Evolutionary conservation across 225 moss, liverwort and hornwort species (phyloP).

Genomic region (Sphagnum contortum): DNA sequence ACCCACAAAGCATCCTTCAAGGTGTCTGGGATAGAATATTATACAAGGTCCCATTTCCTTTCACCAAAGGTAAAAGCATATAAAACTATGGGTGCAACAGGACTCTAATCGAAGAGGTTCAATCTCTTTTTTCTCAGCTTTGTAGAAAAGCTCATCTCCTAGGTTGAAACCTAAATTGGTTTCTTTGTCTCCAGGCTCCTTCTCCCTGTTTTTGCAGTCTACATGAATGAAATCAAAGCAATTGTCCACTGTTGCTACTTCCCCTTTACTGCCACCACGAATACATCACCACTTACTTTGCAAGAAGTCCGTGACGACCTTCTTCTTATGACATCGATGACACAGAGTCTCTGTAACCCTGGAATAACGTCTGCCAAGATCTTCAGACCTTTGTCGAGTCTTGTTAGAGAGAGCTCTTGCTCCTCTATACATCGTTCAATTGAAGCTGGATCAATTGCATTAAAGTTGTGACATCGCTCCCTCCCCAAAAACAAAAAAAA

Average conservation of each 20-base stretch:
- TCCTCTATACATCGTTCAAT: constrained; percentile 65
- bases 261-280: constrained; percentile 1
- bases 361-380: constrained; percentile 68
- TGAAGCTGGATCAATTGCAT: constrained; percentile 53
- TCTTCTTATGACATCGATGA: constrained; percentile 69
- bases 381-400: constrained; percentile 59
- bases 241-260: too few species aligned
- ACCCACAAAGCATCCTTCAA: too few species aligned
- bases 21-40: too few species aligned
- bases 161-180: too few species aligned
- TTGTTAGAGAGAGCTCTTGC: constrained; percentile 58
- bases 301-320: constrained; percentile 9
- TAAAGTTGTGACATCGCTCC: constrained; percentile 1
- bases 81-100: too few species aligned
- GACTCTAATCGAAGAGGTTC: too few species aligned
- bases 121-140: background rate
- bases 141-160: background rate
- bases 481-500: too few species aligned
- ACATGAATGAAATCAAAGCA: too few species aligned
- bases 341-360: constrained; percentile 71
- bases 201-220: too few species aligned
- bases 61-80: too few species aligned
- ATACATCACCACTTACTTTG: constrained; percentile 22
- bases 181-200: too few species aligned
- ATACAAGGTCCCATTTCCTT: too few species aligned